Percentiles rank a stretch among this genome's conserved stretches.
Evolutionary conservation across 257 asterid species (phyloP).

Genomic region (Solanum clarkiae): DNA sequence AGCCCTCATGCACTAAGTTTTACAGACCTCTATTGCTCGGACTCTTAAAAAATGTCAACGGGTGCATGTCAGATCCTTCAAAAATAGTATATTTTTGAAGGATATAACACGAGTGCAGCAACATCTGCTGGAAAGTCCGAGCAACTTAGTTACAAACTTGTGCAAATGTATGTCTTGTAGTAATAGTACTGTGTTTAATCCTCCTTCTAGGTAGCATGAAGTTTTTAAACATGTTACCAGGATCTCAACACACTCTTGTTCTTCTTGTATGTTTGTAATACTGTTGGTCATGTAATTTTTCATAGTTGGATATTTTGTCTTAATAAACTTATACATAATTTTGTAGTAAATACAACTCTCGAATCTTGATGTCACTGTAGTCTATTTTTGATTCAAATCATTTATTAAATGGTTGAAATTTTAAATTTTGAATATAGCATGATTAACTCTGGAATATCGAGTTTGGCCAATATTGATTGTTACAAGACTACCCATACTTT

Average conservation of each 20-base stretch:
- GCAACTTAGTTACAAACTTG: no score
- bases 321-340: not conserved
- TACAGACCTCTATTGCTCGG: no score
- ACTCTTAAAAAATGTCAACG: no score
- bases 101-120: no score
- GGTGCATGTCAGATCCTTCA: no score
- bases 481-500: not conserved
- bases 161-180: no score
- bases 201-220: not conserved
- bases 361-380: not conserved
- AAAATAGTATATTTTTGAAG: no score
- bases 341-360: not conserved
- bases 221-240: not conserved
- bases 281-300: not conserved
- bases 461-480: not conserved
- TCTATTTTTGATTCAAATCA: not conserved
- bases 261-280: not conserved
- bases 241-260: not conserved
- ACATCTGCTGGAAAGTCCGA: no score
- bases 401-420: not conserved
- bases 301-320: not conserved
- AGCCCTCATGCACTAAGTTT: constrained; percentile 44
- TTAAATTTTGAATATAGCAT: no score
- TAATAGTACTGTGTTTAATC: not conserved
- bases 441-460: no score